Evolutionary conservation across 1,139 yeast genomes (phyloP).

Genomic region (Diutina scorzettiae): DNA sequence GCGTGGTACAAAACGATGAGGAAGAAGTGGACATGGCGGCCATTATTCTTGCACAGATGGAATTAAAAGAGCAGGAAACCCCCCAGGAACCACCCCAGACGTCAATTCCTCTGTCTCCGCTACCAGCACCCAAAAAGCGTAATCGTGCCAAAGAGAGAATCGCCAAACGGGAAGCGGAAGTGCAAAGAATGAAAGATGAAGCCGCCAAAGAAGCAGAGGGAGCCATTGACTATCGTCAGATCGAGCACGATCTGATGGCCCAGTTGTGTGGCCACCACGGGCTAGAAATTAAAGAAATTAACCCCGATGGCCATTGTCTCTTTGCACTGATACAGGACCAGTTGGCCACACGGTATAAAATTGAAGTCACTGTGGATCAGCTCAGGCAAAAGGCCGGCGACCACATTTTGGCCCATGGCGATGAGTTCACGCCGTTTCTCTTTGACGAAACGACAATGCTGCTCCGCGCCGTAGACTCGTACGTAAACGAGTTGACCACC

Average conservation of each 20-base stretch:
- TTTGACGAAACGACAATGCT: conserved; percentile 64
- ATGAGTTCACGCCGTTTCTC: conserved; percentile 70
- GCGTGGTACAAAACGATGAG: conserved; percentile 8
- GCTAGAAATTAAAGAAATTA: conserved; percentile 49
- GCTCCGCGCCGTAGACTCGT: conserved; percentile 53
- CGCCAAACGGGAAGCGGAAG: conserved; percentile 64
- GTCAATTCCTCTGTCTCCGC: too few species aligned
- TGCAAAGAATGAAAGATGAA: conserved; percentile 47
- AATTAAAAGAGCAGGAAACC: conserved; percentile 23
- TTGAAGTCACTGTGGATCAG: conserved; percentile 28
- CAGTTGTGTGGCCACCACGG: conserved; percentile 35
- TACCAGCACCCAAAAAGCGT: conserved; percentile 22
- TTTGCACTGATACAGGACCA: conserved; percentile 84
- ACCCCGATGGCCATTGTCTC: conserved; percentile 91
- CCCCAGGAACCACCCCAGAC: conserved; percentile 10
- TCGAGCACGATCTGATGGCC: conserved; percentile 58
- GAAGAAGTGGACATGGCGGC: neutral
- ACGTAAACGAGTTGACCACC: conserved; percentile 50
- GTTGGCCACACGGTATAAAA: conserved; percentile 37
- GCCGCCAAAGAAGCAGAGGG: conserved; percentile 61
- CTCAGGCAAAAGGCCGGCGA: conserved; percentile 56
- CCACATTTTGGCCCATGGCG: conserved; percentile 50
- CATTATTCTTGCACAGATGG: neutral
- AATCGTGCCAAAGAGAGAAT: conserved; percentile 80
- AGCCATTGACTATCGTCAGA: conserved; percentile 54